phyloP scores from a whole-genome alignment of 2,329 filamentous ascomycete genomes.

The Epichloe festucae region DNA sequence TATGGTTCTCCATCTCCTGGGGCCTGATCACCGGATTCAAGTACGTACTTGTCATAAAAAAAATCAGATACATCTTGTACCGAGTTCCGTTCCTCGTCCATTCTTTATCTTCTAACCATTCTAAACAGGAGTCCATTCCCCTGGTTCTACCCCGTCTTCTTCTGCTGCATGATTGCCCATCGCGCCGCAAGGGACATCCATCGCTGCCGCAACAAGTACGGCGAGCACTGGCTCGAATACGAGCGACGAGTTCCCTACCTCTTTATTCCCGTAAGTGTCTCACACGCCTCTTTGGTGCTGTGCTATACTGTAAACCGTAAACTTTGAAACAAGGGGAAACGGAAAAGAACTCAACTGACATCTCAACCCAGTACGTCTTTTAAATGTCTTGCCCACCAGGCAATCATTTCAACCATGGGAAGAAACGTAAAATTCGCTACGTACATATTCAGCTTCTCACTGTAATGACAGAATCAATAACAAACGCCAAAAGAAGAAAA shows the following conservation, averaged over 20 bases:
- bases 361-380: background rate
- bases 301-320: background rate
- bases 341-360: background rate
- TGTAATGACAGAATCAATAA: background rate
- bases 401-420: background rate
- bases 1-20: slow-evolving; percentile 37
- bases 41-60: slow-evolving; percentile 11
- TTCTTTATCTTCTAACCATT: slow-evolving; percentile 3
- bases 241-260: slow-evolving; percentile 67
- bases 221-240: slow-evolving; percentile 69
- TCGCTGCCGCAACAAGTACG: slow-evolving; percentile 68
- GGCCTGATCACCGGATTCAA: slow-evolving; percentile 38
- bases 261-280: slow-evolving; percentile 54
- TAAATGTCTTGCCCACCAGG: background rate
- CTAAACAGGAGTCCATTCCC: slow-evolving; percentile 57
- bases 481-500: no score
- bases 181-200: slow-evolving; percentile 65
- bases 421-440: background rate
- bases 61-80: background rate
- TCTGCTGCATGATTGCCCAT: slow-evolving; percentile 68
- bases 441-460: background rate
- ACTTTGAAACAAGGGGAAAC: background rate
- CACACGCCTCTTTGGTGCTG: background rate
- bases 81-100: background rate
- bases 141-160: slow-evolving; percentile 86